phyloP scores from a whole-genome alignment of 306 rosid species.

The Hippophae gyantsensis region DNA sequence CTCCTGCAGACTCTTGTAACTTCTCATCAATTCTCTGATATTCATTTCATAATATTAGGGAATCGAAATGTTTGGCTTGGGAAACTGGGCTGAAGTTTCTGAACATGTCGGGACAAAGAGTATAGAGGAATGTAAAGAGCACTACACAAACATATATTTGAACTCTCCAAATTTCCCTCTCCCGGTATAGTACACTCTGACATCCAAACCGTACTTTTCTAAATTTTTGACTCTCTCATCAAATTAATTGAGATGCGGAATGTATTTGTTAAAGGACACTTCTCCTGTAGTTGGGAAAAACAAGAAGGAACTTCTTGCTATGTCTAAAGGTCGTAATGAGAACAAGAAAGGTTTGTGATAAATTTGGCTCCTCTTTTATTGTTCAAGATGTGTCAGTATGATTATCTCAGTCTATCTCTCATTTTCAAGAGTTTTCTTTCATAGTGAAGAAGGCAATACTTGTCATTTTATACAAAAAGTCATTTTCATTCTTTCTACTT shows the following conservation, averaged over 20 bases:
- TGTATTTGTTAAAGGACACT: slow-evolving; percentile 62
- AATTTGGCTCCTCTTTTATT: slow-evolving; percentile 3
- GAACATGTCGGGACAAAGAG: slow-evolving; percentile 98
- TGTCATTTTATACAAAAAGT: too few relatives aligned
- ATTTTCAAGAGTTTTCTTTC: too few relatives aligned
- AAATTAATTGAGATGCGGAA: slow-evolving; percentile 22
- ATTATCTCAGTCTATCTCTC: too few relatives aligned
- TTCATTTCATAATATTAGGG: slow-evolving; percentile 41
- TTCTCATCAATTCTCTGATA: slow-evolving; percentile 10
- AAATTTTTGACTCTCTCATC: slow-evolving; percentile 9
- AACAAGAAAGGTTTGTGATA: slow-evolving; percentile 75
- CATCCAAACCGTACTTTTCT: slow-evolving; percentile 8
- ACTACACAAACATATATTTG: slow-evolving; percentile 65
- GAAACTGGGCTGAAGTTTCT: slow-evolving; percentile 97
- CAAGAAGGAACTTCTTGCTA: slow-evolving; percentile 90
- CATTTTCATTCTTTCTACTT: background rate
- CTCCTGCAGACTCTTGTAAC: slow-evolving; percentile 8
- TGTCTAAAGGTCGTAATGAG: slow-evolving; percentile 89
- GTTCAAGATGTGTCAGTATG: too few relatives aligned
- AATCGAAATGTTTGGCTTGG: slow-evolving; percentile 92
- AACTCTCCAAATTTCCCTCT: slow-evolving; percentile 80
- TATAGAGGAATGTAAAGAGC: slow-evolving; percentile 84
- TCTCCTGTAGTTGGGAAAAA: slow-evolving; percentile 94
- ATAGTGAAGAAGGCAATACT: too few relatives aligned
- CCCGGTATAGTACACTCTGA: slow-evolving; percentile 58